Percentiles rank a stretch among this genome's conserved stretches.
Evolutionary conservation across 768 basidiomycete species (phyloP).

Genomic region (Lentinula boryana): DNA sequence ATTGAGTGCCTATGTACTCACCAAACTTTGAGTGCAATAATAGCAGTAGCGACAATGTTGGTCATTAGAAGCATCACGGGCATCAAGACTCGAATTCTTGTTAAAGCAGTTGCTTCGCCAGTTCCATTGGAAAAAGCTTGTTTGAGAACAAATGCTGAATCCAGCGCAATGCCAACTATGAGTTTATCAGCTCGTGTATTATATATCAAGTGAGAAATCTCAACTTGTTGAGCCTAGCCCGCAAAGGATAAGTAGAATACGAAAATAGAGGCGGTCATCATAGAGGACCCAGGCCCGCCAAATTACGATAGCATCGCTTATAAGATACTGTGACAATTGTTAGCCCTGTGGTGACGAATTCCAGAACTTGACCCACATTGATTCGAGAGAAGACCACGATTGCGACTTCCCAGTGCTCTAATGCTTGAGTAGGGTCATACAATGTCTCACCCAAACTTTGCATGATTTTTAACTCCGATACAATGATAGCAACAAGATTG

Average conservation of each 20-base stretch:
- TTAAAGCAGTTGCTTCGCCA: not conserved
- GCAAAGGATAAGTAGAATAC: not conserved
- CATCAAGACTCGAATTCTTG: not conserved
- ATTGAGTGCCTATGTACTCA: not conserved
- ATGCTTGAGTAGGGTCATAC: not conserved
- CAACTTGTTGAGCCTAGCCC: not conserved
- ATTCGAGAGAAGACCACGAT: not conserved
- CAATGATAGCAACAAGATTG: not conserved
- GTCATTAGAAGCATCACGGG: not conserved
- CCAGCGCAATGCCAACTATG: not conserved
- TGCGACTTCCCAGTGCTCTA: not conserved
- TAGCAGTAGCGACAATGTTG: not conserved
- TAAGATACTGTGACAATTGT: not conserved
- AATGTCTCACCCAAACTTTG: not conserved
- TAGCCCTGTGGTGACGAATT: not conserved
- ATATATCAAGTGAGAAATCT: not conserved
- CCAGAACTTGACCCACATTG: not conserved
- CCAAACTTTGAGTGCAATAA: not conserved
- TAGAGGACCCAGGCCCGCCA: conserved; percentile 1
- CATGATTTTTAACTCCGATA: not conserved
- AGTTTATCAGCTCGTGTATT: not conserved
- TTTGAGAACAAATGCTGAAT: not conserved
- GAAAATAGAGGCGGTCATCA: not conserved
- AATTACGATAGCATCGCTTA: not conserved
- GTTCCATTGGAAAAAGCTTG: not conserved